A percentile compares a stretch with the other conserved stretches of the same genome.
Evolutionary conservation across 345 rosid species (phyloP).

Genomic region (Microthlaspi erraticum): DNA sequence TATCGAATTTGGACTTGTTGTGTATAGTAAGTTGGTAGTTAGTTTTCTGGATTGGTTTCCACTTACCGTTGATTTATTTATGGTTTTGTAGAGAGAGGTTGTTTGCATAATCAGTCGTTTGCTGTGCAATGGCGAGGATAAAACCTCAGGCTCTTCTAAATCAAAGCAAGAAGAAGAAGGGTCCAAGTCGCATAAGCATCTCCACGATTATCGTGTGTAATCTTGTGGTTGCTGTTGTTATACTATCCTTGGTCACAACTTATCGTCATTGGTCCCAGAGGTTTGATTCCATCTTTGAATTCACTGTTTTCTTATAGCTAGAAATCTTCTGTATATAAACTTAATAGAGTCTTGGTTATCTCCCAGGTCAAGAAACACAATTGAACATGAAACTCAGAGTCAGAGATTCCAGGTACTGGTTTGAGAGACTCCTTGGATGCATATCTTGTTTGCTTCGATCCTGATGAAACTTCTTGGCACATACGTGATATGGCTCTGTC

Average conservation of each 20-base stretch:
- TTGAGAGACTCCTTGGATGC: neutral
- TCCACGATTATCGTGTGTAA: conserved; percentile 59
- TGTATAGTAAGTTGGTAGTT: neutral
- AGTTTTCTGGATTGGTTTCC: conserved; percentile 16
- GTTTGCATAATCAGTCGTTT: neutral
- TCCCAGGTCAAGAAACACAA: conserved; percentile 47
- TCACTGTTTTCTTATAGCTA: neutral
- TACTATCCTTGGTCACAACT: conserved; percentile 56
- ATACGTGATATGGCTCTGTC: conserved; percentile 12
- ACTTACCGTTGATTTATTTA: conserved; percentile 16
- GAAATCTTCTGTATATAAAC: conserved; percentile 4
- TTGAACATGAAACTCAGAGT: conserved; percentile 40
- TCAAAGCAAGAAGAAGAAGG: conserved; percentile 88
- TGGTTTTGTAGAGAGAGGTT: conserved; percentile 26
- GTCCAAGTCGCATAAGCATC: conserved; percentile 63
- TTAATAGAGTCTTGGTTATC: conserved; percentile 3
- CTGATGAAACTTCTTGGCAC: neutral
- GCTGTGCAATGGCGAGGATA: conserved; percentile 69
- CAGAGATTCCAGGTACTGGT: conserved; percentile 54
- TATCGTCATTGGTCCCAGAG: conserved; percentile 72
- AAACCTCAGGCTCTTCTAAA: conserved; percentile 78
- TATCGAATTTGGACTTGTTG: conserved; percentile 4
- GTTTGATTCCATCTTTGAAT: conserved; percentile 44
- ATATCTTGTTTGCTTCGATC: conserved; percentile 4
- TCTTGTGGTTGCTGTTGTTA: conserved; percentile 52